Evolutionary conservation across 305 asterid species (phyloP).

Genomic region (Euphrasia arctica): DNA sequence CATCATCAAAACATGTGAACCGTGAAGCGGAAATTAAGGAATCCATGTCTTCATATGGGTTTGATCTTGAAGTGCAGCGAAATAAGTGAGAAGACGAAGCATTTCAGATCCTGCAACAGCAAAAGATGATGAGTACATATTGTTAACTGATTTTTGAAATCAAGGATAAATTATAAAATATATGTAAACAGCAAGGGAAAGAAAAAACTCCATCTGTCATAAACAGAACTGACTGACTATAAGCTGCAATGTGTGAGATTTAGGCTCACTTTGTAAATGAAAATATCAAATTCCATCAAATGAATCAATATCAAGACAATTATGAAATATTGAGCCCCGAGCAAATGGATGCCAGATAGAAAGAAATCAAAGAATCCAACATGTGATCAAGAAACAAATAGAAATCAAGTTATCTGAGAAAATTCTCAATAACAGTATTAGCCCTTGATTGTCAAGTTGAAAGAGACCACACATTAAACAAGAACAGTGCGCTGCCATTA

Average conservation of each 20-base stretch:
- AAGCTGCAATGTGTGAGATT: too few species aligned
- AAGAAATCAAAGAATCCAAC: neutral
- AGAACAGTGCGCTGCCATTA: neutral
- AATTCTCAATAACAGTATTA: neutral
- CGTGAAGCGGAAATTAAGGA: conserved; percentile 16
- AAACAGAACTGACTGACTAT: neutral
- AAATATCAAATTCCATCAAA: too few species aligned
- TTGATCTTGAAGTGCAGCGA: conserved; percentile 94
- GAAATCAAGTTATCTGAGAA: neutral
- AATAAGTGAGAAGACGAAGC: conserved; percentile 87
- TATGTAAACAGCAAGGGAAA: neutral
- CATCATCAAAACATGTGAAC: neutral
- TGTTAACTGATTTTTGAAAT: neutral
- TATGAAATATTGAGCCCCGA: too few species aligned
- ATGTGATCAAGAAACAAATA: neutral
- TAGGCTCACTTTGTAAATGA: too few species aligned
- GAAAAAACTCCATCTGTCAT: neutral
- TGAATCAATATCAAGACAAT: too few species aligned
- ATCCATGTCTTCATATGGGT: conserved; percentile 55
- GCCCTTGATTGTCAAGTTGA: neutral
- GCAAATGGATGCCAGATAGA: neutral
- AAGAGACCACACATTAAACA: neutral
- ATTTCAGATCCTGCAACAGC: conserved; percentile 77
- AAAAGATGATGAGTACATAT: conserved; percentile 6
- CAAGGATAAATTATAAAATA: conserved; percentile 2